A percentile compares a stretch with the other conserved stretches of the same genome.
Conservation (phyloP, 306 rosid genomes). For the Prinsepia uniflora region DNA sequence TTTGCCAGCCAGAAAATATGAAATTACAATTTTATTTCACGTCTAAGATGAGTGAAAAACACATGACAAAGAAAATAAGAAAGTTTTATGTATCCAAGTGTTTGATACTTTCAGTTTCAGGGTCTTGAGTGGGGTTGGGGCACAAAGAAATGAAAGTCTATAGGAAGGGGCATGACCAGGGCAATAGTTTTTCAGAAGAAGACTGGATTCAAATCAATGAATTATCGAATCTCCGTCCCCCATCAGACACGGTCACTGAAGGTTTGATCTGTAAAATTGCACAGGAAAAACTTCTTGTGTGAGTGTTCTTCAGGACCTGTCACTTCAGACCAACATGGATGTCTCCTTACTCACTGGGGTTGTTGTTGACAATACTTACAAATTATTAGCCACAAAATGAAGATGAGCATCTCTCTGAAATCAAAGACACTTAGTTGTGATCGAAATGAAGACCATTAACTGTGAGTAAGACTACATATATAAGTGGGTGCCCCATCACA, state of each 20-base stretch:
- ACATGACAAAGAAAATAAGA: neutral
- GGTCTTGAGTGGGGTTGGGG: neutral
- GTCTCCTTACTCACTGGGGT: neutral
- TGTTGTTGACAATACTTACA: neutral
- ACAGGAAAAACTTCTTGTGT: neutral
- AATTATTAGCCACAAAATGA: neutral
- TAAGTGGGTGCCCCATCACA: conserved; percentile 1
- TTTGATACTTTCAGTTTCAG: neutral
- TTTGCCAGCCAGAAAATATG: neutral
- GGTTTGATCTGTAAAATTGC: conserved; percentile 1
- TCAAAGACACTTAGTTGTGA: neutral
- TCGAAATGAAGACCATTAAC: neutral
- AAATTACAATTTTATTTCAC: conserved; percentile 7
- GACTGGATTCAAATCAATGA: no score
- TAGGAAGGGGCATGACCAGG: neutral
- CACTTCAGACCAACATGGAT: conserved; percentile 5
- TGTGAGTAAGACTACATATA: neutral
- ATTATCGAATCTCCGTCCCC: no score
- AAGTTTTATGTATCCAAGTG: neutral
- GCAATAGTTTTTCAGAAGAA: neutral
- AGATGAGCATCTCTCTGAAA: neutral
- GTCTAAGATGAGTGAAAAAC: neutral
- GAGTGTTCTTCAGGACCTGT: conserved; percentile 10
- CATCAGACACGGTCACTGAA: no score
- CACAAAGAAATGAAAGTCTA: neutral